Evolutionary conservation across 352 stramenopile genomes (phyloP).

Genomic region (Globisporangium camurandrum): DNA sequence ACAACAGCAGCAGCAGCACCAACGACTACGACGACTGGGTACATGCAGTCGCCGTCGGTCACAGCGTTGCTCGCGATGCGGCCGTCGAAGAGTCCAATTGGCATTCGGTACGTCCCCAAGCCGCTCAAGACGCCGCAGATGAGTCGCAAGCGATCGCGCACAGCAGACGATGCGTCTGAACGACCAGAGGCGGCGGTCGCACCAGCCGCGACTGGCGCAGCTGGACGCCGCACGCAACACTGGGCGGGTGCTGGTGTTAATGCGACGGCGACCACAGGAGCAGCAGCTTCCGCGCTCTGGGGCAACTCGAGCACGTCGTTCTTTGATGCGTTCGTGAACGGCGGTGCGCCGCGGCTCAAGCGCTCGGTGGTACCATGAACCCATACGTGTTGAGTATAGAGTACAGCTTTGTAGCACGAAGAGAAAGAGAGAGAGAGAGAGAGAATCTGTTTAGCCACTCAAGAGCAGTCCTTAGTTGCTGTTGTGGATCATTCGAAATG

Average conservation of each 20-base stretch:
- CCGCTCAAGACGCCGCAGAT: constrained; percentile 13
- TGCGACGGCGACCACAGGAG: constrained; percentile 13
- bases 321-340: constrained; percentile 79
- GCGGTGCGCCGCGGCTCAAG: constrained; percentile 49
- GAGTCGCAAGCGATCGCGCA: constrained; percentile 7
- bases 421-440: too few relatives aligned
- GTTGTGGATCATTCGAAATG: too few relatives aligned
- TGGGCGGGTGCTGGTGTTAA: too few relatives aligned
- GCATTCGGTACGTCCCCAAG: constrained; percentile 15
- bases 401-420: too few relatives aligned
- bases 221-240: too few relatives aligned
- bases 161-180: constrained; percentile 1
- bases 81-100: constrained; percentile 15
- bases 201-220: constrained; percentile 20
- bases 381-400: background rate
- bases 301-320: constrained; percentile 21
- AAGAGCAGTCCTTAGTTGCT: too few relatives aligned
- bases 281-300: constrained; percentile 8
- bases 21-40: background rate
- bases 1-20: background rate
- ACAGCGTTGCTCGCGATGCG: constrained; percentile 15
- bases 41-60: constrained; percentile 13
- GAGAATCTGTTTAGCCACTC: too few relatives aligned
- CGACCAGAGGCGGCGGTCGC: background rate
- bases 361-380: constrained; percentile 9